phyloP scores from a whole-genome alignment of 164 flowering plant species.

The Aristolochia californica region DNA sequence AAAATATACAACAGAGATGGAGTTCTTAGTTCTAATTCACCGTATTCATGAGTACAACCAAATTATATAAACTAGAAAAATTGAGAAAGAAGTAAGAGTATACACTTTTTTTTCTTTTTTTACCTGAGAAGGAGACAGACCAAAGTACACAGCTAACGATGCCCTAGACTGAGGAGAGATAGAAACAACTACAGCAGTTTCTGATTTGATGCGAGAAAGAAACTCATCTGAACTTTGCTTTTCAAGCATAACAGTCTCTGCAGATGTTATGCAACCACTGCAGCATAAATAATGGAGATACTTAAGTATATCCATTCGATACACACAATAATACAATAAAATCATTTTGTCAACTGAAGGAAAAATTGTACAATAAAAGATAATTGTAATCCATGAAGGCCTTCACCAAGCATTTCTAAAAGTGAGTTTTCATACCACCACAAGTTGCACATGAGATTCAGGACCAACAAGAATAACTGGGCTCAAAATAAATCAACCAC shows the following conservation, averaged over 20 bases:
- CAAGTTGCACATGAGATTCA: too few species aligned
- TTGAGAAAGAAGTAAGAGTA: neutral
- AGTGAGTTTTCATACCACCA: too few species aligned
- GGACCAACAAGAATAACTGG: too few species aligned
- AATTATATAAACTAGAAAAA: neutral
- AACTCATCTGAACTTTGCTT: slow-evolving; percentile 92
- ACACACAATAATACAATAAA: neutral
- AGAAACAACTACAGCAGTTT: slow-evolving; percentile 68
- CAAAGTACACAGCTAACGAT: slow-evolving; percentile 80
- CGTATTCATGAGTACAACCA: neutral
- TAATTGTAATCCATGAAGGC: too few species aligned
- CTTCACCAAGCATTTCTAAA: too few species aligned
- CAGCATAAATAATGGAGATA: slow-evolving; percentile 11
- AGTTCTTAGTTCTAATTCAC: too few species aligned
- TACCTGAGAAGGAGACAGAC: slow-evolving; percentile 77
- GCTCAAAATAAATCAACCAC: neutral
- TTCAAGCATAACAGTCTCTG: slow-evolving; percentile 95
- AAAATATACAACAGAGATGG: too few species aligned
- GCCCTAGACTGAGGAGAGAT: slow-evolving; percentile 93
- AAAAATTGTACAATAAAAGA: too few species aligned
- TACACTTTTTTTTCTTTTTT: neutral
- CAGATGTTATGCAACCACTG: slow-evolving; percentile 96
- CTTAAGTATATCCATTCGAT: neutral
- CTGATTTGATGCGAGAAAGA: slow-evolving; percentile 52
- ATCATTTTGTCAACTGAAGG: neutral